Base-by-base conservation (phyloP, 2,329 filamentous ascomycete genomes). In the Trichoderma brevicompactum region DNA sequence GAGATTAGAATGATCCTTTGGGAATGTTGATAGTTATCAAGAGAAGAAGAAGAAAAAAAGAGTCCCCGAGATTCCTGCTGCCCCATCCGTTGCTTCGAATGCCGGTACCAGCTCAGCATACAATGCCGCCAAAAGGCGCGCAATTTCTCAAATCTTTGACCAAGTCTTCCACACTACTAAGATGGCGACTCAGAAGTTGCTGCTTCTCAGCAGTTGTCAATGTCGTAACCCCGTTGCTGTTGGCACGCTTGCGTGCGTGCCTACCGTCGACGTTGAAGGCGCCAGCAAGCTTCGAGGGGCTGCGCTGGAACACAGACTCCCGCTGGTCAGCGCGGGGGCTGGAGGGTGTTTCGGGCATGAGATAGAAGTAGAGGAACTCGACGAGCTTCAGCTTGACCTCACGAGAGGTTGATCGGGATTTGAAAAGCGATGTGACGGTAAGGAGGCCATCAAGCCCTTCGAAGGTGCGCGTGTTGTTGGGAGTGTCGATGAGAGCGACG, bases 281-380 rank as follows among this genome's bases (percentile, higher is more conserved):
- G 55, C 83, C 84, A 2, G 82, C 83, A 13, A 90, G 79, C 78
- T 91, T 92, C 76, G 86, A 90, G 1, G 89, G 88, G 73, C 87
- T 90, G 67, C 87, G 84, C 76, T 89, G 87, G 67, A 88, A 77
- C 73, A 83, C 73, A 2, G 81, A 82, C 66, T 78, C 77, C 56
- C 77, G 78, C 58, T 77, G 75, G 19, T 77, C 79, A 67, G 83
- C 80, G 68, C 79, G 79, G 5, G 85, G 83, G 68, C 85, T 83
- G 19, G 84, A 80, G 50, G 84, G 88, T 0, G 86, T 87, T 79
- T 99, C 95, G 58, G 94, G 94, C 90, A 98, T 97, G 71, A 99
- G 89, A 78, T 98, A 99, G 79, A 98, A 98, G 82, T 98, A 98
- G 59, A 99, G 81, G 75, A 98, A 98, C 78, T 98, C 95, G 71